Evolutionary conservation across 2,329 filamentous ascomycete species (phyloP).

Genomic region (Orbilia brochopaga): DNA sequence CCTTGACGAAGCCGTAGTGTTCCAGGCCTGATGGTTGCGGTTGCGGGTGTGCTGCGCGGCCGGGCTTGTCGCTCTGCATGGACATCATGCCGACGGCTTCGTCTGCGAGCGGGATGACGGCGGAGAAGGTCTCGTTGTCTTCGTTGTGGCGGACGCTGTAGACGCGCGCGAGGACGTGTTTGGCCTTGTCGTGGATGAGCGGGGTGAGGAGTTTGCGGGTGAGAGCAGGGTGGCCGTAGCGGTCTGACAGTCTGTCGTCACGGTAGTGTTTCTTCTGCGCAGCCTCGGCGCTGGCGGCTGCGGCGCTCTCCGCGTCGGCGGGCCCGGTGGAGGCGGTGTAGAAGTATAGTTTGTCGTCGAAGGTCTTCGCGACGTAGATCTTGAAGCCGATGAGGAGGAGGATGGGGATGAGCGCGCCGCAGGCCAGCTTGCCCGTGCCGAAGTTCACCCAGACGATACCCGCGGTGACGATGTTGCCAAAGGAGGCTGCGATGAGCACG

Average conservation of each 20-base stretch:
- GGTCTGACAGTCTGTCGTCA: conserved; percentile 73
- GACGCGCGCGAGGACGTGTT: conserved; percentile 82
- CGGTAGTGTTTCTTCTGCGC: conserved; percentile 56
- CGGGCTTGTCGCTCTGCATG: conserved; percentile 33
- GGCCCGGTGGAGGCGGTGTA: conserved; percentile 71
- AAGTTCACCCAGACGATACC: conserved; percentile 75
- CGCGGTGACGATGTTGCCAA: conserved; percentile 79
- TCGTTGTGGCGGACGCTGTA: conserved; percentile 81
- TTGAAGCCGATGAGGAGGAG: conserved; percentile 76
- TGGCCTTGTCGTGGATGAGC: conserved; percentile 91
- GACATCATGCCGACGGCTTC: conserved; percentile 15
- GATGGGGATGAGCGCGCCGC: conserved; percentile 75
- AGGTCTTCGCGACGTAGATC: conserved; percentile 75
- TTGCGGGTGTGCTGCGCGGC: background rate
- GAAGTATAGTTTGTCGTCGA: conserved; percentile 80
- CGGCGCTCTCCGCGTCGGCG: conserved; percentile 48
- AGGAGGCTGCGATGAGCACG: conserved; percentile 78
- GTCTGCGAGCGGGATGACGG: conserved; percentile 59
- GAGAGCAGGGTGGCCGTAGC: conserved; percentile 88
- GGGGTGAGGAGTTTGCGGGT: conserved; percentile 89
- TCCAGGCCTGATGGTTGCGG: conserved; percentile 22
- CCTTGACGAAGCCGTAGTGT: conserved; percentile 36
- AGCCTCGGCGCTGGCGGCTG: conserved; percentile 55
- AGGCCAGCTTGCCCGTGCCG: conserved; percentile 62
- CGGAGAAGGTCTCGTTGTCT: conserved; percentile 56